Evolutionary conservation across 140 eudicot species (phyloP).

Genomic region (Bidens hawaiensis): DNA sequence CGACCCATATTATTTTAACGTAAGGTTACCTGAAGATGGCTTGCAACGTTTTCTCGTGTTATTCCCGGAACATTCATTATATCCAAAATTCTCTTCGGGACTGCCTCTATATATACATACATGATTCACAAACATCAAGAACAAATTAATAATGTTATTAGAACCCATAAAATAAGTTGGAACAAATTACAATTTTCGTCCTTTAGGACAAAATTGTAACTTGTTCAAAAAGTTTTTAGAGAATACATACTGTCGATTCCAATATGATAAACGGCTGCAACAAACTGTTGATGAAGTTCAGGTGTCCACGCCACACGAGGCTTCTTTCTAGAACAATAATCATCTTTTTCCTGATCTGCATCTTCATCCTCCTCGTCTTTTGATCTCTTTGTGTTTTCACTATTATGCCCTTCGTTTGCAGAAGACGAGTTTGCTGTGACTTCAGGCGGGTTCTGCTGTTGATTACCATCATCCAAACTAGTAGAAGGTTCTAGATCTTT

Average conservation of each 20-base stretch:
- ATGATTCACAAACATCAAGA: no score
- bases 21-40: conserved; percentile 78
- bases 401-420: no score
- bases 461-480: neutral
- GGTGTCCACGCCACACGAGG: neutral
- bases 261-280: neutral
- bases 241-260: neutral
- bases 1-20: no score
- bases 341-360: neutral
- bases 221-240: no score
- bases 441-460: no score
- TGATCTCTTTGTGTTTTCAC: neutral
- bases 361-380: neutral
- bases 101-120: conserved; percentile 62
- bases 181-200: no score
- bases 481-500: neutral
- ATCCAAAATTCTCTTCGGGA: conserved; percentile 93
- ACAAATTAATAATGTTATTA: neutral
- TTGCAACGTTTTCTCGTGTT: conserved; percentile 90
- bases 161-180: no score
- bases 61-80: conserved; percentile 72
- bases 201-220: no score
- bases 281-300: neutral
- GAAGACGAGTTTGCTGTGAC: no score
- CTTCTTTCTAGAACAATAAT: neutral